Conservation (phyloP, 352 stramenopile genomes). For the Pythium pyrilobum region DNA sequence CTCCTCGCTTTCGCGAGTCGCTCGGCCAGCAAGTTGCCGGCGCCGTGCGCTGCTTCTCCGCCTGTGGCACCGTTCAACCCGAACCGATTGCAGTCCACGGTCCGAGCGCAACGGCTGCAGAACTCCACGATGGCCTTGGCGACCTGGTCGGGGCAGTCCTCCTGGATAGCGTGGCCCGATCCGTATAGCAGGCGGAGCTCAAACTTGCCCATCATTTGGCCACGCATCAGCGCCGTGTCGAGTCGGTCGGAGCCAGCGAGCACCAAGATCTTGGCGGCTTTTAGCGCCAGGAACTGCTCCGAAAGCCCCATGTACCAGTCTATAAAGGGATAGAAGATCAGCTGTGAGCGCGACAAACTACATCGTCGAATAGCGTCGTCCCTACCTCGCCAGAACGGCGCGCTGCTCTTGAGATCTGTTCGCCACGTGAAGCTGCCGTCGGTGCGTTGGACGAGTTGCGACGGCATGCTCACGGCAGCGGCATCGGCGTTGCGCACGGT, state of each 20-base stretch:
- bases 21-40: constrained; percentile 13
- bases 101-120: constrained; percentile 35
- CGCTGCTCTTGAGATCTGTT: constrained; percentile 69
- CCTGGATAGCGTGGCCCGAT: constrained; percentile 85
- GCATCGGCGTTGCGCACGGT: constrained; percentile 74
- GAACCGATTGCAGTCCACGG: constrained; percentile 4
- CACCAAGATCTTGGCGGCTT: constrained; percentile 77
- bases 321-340: constrained; percentile 8
- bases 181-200: constrained; percentile 84
- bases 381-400: constrained; percentile 72
- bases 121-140: constrained; percentile 67
- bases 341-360: neutral
- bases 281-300: constrained; percentile 76
- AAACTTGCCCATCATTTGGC: constrained; percentile 91
- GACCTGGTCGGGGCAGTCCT: constrained; percentile 77
- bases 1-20: constrained; percentile 22
- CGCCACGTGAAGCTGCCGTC: constrained; percentile 66
- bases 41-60: neutral
- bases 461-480: constrained; percentile 74
- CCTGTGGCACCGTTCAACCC: neutral
- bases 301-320: constrained; percentile 84
- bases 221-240: constrained; percentile 83
- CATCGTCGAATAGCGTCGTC: neutral
- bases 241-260: constrained; percentile 81
- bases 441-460: constrained; percentile 45